Base-by-base conservation (phyloP, 2,329 filamentous ascomycete genomes). In the Aspergillus intermedius region DNA sequence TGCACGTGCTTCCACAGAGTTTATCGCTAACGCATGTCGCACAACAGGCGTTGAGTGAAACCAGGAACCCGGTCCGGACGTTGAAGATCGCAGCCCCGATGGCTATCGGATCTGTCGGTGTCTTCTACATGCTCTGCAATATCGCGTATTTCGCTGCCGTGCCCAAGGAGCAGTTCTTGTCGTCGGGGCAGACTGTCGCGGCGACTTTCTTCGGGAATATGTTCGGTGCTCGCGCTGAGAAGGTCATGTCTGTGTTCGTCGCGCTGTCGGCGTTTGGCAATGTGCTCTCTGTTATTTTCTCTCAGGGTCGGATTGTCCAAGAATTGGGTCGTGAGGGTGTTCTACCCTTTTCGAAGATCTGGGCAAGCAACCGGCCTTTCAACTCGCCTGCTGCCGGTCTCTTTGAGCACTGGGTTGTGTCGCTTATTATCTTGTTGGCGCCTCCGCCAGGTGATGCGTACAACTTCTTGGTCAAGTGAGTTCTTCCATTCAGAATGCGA, bases 291-390 rank as follows among this genome's bases (percentile, higher is more conserved):
- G 77, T 82, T 0, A 61, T 82, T 10, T 75, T 85, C 41, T 70
- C 67, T 0, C 68, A 70, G 48, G 68, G 68, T 39, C 63, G 67
- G 56, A 69, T 71, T 49, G 63, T 70, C 41, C 70, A 73, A 52
- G 84, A 87, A 62, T 71, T 88, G 41, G 85, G 80, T 1, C 86
- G 85, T 58, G 84, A 88, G 58, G 83, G 83, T 0, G 70, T 88
- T 4, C 60, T 88, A 12, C 85, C 85, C 0, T 84, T 77, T 47
- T 81, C 80, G 51, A 74, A 74, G 2, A 79, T 88, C 61, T 87
- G 81, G 80, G 84, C 84, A 0, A 86, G 82, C 3, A 84, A 82
- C 59, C 80, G 77, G 65, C 85, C 84, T 0, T 84, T 82, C 52
- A 81, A 83, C 48, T 77, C 84, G 0, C 84, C 84, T 0, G 75